Conservation (phyloP, 768 basidiomycete species). For the Naganishia vaughanmartiniae region DNA sequence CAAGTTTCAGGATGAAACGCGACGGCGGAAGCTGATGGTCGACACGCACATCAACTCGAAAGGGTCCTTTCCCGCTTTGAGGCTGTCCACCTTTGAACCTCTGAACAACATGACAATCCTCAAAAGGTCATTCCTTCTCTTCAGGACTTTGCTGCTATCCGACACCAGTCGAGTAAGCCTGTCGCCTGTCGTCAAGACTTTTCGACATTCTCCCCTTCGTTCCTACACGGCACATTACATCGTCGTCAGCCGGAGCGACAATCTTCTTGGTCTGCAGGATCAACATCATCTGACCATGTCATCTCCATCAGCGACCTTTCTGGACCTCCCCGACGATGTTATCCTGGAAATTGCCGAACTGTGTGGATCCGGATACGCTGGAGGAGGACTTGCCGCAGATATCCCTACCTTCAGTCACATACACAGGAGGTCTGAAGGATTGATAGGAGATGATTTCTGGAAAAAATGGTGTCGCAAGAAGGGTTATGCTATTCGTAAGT, state of each 20-base stretch:
- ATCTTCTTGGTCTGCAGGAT: too few relatives aligned
- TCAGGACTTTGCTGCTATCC: too few relatives aligned
- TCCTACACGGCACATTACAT: too few relatives aligned
- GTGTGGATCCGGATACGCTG: background rate
- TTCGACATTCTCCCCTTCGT: too few relatives aligned
- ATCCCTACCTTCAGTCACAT: background rate
- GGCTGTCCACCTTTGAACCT: background rate
- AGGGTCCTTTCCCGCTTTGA: background rate
- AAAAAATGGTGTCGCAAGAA: slow-evolving; percentile 1
- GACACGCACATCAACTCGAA: background rate
- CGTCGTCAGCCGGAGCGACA: too few relatives aligned
- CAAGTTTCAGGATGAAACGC: slow-evolving; percentile 8
- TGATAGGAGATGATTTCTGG: slow-evolving; percentile 18
- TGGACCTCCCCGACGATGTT: slow-evolving; percentile 1
- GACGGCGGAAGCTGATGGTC: slow-evolving; percentile 2
- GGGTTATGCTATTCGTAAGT: slow-evolving; percentile 13
- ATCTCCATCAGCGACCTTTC: background rate
- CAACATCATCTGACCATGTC: background rate
- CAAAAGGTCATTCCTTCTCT: too few relatives aligned
- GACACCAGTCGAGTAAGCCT: too few relatives aligned
- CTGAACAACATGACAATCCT: background rate
- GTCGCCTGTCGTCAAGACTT: too few relatives aligned
- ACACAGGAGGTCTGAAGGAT: background rate
- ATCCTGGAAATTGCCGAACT: background rate
- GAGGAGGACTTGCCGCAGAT: background rate